These are phyloP conservation scores for Gonium pectorale DNA, from an alignment of 139 green algal species.

Conservation along the genomic window DNA sequence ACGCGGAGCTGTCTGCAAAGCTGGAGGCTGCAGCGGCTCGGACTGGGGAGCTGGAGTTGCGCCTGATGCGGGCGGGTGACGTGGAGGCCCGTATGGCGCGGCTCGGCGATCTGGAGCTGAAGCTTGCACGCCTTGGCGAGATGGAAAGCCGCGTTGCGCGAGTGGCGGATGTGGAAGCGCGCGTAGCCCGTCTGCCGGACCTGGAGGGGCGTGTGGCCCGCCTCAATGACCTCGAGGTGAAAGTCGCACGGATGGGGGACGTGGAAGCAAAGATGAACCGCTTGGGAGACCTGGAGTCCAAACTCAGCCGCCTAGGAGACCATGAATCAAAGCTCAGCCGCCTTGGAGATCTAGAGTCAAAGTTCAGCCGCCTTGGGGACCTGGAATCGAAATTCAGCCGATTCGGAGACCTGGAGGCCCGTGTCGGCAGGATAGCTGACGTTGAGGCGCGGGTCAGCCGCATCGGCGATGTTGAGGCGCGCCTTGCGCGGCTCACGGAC, in stretches of 20 bases:
- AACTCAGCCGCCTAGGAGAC: conserved; percentile 3
- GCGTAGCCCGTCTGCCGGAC: conserved; percentile 11
- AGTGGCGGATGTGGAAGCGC: conserved; percentile 7
- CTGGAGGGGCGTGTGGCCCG: conserved; percentile 19
- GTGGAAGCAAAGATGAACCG: neutral
- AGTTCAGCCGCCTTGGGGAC: neutral
- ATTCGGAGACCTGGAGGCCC: conserved; percentile 34
- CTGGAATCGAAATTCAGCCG: neutral
- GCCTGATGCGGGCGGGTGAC: neutral
- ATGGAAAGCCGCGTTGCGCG: conserved; percentile 18
- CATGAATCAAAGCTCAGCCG: conserved; percentile 18
- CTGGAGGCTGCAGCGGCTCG: conserved; percentile 18
- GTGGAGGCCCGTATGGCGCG: neutral
- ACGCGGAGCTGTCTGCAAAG: conserved; percentile 21
- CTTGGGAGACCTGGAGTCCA: conserved; percentile 2
- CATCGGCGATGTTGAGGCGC: neutral
- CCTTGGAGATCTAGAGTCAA: conserved; percentile 2
- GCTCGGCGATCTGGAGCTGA: conserved; percentile 9
- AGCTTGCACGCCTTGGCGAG: conserved; percentile 3
- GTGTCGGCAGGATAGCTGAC: conserved; percentile 12
- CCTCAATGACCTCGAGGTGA: conserved; percentile 24
- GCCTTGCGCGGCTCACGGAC: neutral
- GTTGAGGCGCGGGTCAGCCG: conserved; percentile 11
- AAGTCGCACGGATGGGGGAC: conserved; percentile 28
- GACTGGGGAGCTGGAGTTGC: conserved; percentile 13